Conservation (phyloP, 2,329 filamentous ascomycete species). For the Colletotrichum sp. region DNA sequence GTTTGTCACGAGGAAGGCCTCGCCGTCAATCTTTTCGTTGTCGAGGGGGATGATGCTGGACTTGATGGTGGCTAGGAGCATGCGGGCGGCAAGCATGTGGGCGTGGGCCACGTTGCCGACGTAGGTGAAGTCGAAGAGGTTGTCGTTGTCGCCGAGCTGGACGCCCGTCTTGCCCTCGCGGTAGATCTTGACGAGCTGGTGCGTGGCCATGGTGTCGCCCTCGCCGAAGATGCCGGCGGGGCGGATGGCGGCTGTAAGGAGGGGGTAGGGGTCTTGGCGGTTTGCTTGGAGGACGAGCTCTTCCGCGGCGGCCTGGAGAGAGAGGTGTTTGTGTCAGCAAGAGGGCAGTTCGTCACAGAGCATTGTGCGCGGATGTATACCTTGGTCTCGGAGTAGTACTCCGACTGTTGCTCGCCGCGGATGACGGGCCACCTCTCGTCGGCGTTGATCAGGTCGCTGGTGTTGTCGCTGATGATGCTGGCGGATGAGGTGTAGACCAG, state of each 20-base stretch:
- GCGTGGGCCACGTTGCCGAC: conserved; percentile 73
- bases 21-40: conserved; percentile 78
- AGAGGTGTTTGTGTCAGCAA: neutral
- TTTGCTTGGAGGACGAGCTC: conserved; percentile 79
- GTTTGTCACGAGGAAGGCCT: conserved; percentile 91
- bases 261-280: conserved; percentile 56
- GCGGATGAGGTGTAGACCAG: conserved; percentile 93
- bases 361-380: conserved; percentile 41
- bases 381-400: conserved; percentile 94
- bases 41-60: conserved; percentile 66
- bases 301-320: conserved; percentile 74
- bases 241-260: conserved; percentile 81
- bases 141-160: conserved; percentile 76
- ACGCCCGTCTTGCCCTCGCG: conserved; percentile 72
- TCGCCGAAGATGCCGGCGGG: conserved; percentile 92
- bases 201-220: conserved; percentile 79
- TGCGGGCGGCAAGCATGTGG: conserved; percentile 80
- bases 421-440: conserved; percentile 84
- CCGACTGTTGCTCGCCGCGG: conserved; percentile 70
- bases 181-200: conserved; percentile 76
- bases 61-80: conserved; percentile 65
- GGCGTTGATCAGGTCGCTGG: conserved; percentile 79
- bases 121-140: conserved; percentile 70
- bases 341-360: neutral
- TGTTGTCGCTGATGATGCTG: conserved; percentile 85